Evolutionary conservation across 208 protist genomes (phyloP), one percentile per base, ranked within the genome.

Genomic region (Strigomonas culicis): DNA sequence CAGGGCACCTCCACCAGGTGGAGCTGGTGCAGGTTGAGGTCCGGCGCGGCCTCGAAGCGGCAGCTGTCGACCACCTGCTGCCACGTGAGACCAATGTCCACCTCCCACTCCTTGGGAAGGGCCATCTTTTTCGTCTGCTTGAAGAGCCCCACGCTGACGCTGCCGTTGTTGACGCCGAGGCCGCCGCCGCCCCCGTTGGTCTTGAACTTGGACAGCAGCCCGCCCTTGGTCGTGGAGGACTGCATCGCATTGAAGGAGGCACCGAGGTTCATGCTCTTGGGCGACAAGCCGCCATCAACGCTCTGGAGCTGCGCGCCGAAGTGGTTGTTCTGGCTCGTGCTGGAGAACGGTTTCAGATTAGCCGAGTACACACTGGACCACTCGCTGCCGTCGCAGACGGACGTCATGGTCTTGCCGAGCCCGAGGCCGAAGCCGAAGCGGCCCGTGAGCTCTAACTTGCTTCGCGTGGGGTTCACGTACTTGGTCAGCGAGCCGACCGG

Each of bases 21-120:
- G 66, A 87, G 90, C 67, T 74, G 85, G 73, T 84, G 86, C 36
- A 95, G 62, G 17, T 91, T 62, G 50, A 95, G 70, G 60, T 95
- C 85, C 15, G 69, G 50, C 27, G 44, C 58, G 27, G 71, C 59
- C 15, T 64, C 76, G 22, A 72, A 55, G 27, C 85, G 78, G 57
- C 83, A 92, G 34, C 72, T 72, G 46, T 79, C 68, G 31, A 95
- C 74, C 74, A 89, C 83, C 64, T 90, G 76, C 56, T 90, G 71
- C 75, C 79, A 86, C 59, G 83, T 77, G 15, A 60, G 6, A 34
- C 67, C 75, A 53, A 89, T 82, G 32, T 95, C 85, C 2, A 91
- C 59, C 32, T 92, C 88, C 51, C 72, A 74, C 15, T 74, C 74
- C 63, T 95, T 92, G 22, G 83, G 81, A 4, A 95, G 75, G 4